A percentile compares a stretch with the other conserved stretches of the same genome.
phyloP scores from a whole-genome alignment of 805 yeast genomes.

The Kodamaea kakaduensis region DNA sequence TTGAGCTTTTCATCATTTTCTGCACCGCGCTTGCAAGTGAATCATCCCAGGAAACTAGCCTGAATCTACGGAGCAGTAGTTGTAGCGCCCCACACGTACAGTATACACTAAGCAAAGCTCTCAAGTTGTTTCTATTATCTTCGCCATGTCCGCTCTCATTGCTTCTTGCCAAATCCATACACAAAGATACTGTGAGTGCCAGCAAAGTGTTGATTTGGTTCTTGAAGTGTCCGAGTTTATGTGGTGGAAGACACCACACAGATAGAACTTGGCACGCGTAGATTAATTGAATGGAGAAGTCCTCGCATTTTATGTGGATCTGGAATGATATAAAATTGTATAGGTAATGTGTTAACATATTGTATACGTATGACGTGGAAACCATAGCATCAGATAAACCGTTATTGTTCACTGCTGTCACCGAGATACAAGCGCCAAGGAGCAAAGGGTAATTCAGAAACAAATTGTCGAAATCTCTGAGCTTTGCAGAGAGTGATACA shows the following conservation, averaged over 20 bases:
- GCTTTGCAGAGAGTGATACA: slow-evolving; percentile 34
- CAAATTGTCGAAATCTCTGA: slow-evolving; percentile 37
- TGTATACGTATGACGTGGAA: slow-evolving; percentile 34
- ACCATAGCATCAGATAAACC: slow-evolving; percentile 7
- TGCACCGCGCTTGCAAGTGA: slow-evolving; percentile 36
- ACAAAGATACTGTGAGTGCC: slow-evolving; percentile 43
- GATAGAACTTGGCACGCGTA: slow-evolving; percentile 44
- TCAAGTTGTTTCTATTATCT: slow-evolving; percentile 26
- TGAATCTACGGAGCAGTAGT: slow-evolving; percentile 48
- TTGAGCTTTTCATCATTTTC: slow-evolving; percentile 11
- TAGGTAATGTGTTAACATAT: slow-evolving; percentile 40
- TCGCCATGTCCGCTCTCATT: slow-evolving; percentile 28
- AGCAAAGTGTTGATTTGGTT: slow-evolving; percentile 48
- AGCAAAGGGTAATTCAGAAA: slow-evolving; percentile 41
- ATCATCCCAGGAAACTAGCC: slow-evolving; percentile 46
- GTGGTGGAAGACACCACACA: slow-evolving; percentile 52
- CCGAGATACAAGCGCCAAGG: slow-evolving; percentile 41
- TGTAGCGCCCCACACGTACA: slow-evolving; percentile 50
- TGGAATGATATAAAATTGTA: slow-evolving; percentile 43
- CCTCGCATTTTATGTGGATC: slow-evolving; percentile 41
- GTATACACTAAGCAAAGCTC: slow-evolving; percentile 47
- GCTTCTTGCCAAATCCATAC: slow-evolving; percentile 36
- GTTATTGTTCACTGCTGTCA: slow-evolving; percentile 44
- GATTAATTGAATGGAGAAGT: slow-evolving; percentile 39
- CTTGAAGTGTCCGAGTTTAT: slow-evolving; percentile 48